Base-by-base conservation (phyloP, 306 rosid genomes). In the Hippophae gyantsensis region DNA sequence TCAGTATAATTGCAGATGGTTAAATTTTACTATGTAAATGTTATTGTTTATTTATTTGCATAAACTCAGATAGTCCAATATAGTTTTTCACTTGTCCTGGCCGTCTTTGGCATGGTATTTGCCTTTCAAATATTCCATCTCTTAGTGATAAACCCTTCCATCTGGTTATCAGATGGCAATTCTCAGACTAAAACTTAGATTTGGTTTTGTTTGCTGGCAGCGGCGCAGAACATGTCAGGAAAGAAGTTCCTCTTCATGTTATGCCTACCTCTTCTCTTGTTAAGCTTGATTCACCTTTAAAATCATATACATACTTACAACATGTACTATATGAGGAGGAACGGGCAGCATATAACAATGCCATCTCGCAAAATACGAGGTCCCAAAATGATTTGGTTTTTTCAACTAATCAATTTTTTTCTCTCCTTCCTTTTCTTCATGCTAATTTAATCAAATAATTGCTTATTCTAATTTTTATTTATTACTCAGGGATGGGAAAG, bases 231-330 rank as follows among this genome's bases (percentile, higher is more conserved):
- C 82, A 60, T 68, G 71, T 70, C 56, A 79, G 95, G 84, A 93
- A 82, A 80, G 97, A 93, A 84, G 82, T 88, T 70, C 94, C 97
- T 49, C 99, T 92, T 48, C 68, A 73, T 66, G 99, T 92, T n/a
- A 65, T 82, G 76, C 93, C 97, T 1, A 72, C 94, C 58, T 56
- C 75, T 5, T 77, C 88, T 65, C 81, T 93, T 68, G 51, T 79
- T 64, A 82, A 77, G 64, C 84, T 93, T 18, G 87, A 79, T 64
- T 80, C 95, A 3, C 89, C 97, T 13, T 74, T 93, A 59, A 76
- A 58, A 8, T 84, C 99, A 27, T 88, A 81, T 61, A 79, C 78
- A 48, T 97, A 93, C 79, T 69, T 93, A 74, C 99, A 88, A 72
- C 87, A 70, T 49, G 90, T 93, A 56, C 67, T 93, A 62, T 86